Conservation (phyloP, 495 filamentous ascomycete species). For the Penicillium tannophilum region DNA sequence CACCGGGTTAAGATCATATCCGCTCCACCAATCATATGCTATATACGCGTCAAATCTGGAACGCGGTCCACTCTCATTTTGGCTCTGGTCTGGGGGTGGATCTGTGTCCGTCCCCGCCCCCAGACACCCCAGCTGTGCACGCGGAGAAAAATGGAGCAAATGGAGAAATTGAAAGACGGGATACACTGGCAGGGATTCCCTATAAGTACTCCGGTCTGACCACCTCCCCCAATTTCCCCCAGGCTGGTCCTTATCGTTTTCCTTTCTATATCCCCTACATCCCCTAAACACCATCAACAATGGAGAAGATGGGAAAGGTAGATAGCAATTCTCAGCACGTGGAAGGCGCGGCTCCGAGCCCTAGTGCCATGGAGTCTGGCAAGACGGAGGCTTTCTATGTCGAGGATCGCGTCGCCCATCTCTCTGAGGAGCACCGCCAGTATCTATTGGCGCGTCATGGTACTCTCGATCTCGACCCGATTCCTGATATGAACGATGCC, state of each 20-base stretch:
- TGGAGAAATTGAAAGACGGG: background rate
- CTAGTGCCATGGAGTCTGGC: slow-evolving; percentile 16
- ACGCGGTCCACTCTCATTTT: too few species aligned
- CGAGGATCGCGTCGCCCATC: slow-evolving; percentile 25
- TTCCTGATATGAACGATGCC: slow-evolving; percentile 46
- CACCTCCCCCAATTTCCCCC: background rate
- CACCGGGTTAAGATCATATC: slow-evolving; percentile 18
- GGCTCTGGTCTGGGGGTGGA: slow-evolving; percentile 9
- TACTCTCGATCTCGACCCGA: slow-evolving; percentile 52
- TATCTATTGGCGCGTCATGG: slow-evolving; percentile 51
- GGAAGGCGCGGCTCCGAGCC: slow-evolving; percentile 10
- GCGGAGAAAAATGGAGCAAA: background rate
- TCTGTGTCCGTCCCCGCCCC: slow-evolving; percentile 4
- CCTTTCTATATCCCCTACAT: background rate
- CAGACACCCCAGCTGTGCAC: background rate
- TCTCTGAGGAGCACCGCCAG: slow-evolving; percentile 35
- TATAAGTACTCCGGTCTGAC: background rate
- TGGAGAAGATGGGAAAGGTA: slow-evolving; percentile 20
- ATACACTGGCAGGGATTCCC: too few species aligned
- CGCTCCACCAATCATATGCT: background rate
- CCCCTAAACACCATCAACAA: background rate
- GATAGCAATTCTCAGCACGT: slow-evolving; percentile 22
- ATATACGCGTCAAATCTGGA: too few species aligned
- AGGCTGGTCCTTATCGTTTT: background rate
- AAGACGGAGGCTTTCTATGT: slow-evolving; percentile 23